phyloP scores from a whole-genome alignment of 1,284 basidiomycete genomes.

The Cryptococcus neoformans region DNA sequence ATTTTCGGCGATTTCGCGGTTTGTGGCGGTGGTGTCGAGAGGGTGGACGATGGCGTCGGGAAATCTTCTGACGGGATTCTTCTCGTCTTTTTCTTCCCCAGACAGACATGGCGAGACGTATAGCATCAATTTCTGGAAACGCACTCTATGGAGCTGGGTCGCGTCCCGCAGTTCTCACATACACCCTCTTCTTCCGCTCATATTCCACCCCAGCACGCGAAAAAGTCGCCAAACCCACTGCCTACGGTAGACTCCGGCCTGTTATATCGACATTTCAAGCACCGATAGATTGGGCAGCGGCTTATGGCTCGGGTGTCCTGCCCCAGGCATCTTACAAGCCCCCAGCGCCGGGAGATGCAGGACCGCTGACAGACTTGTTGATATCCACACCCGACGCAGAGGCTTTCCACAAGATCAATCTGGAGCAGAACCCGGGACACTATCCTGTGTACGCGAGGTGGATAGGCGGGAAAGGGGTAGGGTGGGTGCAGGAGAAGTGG shows the following conservation, averaged over 20 bases:
- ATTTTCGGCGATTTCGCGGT: constrained; percentile 8
- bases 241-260: constrained; percentile 24
- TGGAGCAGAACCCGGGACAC: constrained; percentile 82
- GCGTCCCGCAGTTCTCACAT: too few species aligned
- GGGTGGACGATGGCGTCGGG: neutral
- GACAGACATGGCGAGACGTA: neutral
- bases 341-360: neutral
- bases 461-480: constrained; percentile 69
- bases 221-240: neutral
- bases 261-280: constrained; percentile 36
- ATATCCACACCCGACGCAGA: constrained; percentile 87
- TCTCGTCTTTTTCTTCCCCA: neutral
- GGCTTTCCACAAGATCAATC: constrained; percentile 94
- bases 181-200: too few species aligned
- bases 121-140: too few species aligned
- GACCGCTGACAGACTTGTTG: constrained; percentile 93
- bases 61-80: neutral
- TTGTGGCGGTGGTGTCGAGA: neutral
- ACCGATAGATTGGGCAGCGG: constrained; percentile 45
- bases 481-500: constrained; percentile 65
- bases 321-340: constrained; percentile 28
- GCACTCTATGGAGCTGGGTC: too few species aligned
- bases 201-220: too few species aligned
- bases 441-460: constrained; percentile 83
- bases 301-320: constrained; percentile 48